These are phyloP conservation scores for Penicillium manginii DNA, from an alignment of 495 filamentous ascomycete genomes.

Conservation along the genomic window DNA sequence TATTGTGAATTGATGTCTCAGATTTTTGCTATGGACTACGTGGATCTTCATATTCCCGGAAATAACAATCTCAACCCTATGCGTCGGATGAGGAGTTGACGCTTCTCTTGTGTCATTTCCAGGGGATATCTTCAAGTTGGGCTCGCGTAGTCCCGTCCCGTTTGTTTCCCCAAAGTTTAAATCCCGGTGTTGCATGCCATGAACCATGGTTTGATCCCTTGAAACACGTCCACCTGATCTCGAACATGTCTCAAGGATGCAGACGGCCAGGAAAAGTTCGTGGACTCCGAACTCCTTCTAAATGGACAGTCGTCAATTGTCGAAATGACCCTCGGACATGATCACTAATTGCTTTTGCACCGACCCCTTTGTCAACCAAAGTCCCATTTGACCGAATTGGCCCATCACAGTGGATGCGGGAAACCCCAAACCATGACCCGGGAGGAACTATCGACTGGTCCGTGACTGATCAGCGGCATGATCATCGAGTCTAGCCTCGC, in stretches of 20 bases:
- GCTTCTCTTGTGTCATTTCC: slow-evolving; percentile 1
- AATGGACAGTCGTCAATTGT: background rate
- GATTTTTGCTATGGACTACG: background rate
- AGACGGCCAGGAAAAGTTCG: background rate
- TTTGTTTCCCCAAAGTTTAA: background rate
- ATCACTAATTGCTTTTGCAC: background rate
- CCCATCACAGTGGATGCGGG: background rate
- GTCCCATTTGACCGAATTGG: background rate
- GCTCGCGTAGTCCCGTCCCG: background rate
- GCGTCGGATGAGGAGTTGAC: background rate
- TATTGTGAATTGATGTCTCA: too few relatives aligned
- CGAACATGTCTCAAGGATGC: background rate
- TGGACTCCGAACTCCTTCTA: background rate
- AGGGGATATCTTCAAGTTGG: background rate
- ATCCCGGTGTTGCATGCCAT: background rate
- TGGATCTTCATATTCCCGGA: background rate
- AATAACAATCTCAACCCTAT: background rate
- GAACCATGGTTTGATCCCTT: background rate
- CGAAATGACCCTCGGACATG: background rate
- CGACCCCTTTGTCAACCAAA: background rate
- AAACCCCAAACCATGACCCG: background rate
- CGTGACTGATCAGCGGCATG: slow-evolving; percentile 25
- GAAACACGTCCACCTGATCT: background rate
- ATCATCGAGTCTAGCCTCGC: slow-evolving; percentile 16
- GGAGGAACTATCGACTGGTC: slow-evolving; percentile 25